Evolutionary conservation across 352 stramenopile species (phyloP), one percentile per base, ranked within the genome.

Genomic region (Phytophthora crassamura): DNA sequence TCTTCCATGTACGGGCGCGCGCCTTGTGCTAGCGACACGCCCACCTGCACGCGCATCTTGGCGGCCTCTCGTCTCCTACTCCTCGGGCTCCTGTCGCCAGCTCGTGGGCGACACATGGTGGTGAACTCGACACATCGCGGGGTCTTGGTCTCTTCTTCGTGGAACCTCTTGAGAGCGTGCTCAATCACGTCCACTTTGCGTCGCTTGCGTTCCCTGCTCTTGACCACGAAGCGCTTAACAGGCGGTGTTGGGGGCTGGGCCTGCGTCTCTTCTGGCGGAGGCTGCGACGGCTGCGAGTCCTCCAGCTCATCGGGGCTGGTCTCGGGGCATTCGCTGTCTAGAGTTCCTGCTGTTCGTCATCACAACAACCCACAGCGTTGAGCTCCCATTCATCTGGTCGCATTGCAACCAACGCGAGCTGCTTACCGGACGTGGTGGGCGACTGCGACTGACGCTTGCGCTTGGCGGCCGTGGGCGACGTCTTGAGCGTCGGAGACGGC

Each of bases 1-100:
- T 94, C 85, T 71, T 94, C 85, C 85, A 94, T 94, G 69, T 94
- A 94, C 35, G 72, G 71, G 14, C 85, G 77, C 7, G 83, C 81
- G 14, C 85, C 85, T 63, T 94, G 85, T 9, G 83, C 81, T 1
- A 76, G 46, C 14, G 81, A 72, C 1, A 88, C 64, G 9, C 79
- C 79, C 15, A 90, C 73, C 33, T 75, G 74, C 7, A 87, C 64
- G n/a, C 72, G 69, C 69, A 88, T 78, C 35, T 68, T 80, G 18
- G 35, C 39, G 4, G 52, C 63, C 28, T 55, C 54, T 51, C 35
- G 47, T 41, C 33, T 74, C 38, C 40, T 69, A 40, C 42, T 59
- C 35, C 34, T 53, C 25, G 25, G 25, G 25, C 38, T 64, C 11
- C 50, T 73, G 40, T 65, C 30, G n/a, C n/a, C 61, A 39, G 57